Evolutionary conservation across 345 rosid species (phyloP), one percentile per base, ranked within the genome.

Genomic region (Ricinus communis): DNA sequence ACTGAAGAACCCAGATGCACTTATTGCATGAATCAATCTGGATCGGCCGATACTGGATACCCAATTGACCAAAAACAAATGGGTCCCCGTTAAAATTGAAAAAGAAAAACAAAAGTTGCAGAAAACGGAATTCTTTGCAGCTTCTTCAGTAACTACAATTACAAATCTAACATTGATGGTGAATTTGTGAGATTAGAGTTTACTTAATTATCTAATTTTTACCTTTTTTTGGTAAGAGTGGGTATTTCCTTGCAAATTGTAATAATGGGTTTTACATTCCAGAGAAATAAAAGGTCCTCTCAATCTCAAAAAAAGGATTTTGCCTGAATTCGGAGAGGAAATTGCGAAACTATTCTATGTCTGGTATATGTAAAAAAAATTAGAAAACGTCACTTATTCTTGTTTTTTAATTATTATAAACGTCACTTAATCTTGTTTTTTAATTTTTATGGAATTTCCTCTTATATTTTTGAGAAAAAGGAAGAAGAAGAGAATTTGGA

Each of bases 1-100:
- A 69, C 59, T 25, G 59, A 65, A 76, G 65, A 65, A 69, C 36
- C 83, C 76, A 65, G 49, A 69, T 52, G 15, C 75, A 62, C 52
- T 50, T 50, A 16, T 53, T 59, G 53, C 71, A 76, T 31, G 67
- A 77, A 68, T 50, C 59, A 72, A 51, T 65, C 72, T 36, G 67
- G 66, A 79, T 65, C 76, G 68, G 53, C 47, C 52, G 65, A 52
- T 65, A 52, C 61, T 1, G 73, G 57, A 38, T 10, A 69, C 78
- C 80, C 68, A 69, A 69, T 72, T 52, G 46, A 18, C 59, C 31
- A 73, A 73, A 74, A 46, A 4, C 51, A 66, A 68, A 71, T 61
- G 74, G 75, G 62, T 76, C 21, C 33, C 24, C 33, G 8, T 3
- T 27, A 41, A 55, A 54, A 24, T 33, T 6, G 11, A 21, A 14